Base-by-base conservation (phyloP, 441 rosid genomes). In the Corymbia citriodora region DNA sequence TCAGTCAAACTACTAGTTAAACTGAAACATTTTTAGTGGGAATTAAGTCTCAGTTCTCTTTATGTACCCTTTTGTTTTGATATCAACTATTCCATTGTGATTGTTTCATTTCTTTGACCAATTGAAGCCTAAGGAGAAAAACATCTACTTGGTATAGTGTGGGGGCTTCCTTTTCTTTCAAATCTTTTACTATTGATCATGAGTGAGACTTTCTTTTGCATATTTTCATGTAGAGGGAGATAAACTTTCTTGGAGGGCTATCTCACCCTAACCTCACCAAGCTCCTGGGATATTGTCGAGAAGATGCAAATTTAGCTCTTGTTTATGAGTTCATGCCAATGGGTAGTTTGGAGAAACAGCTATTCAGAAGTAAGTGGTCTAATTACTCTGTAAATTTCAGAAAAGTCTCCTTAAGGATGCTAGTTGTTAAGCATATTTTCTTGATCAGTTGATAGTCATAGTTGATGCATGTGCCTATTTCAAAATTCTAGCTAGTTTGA, bases 221-320 rank as follows among this genome's bases (percentile, higher is more conserved):
- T 21, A 36, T 36, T 36, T 74, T 3, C 27, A 1, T 74, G 49
- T 36, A 63, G 88, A 57, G 85, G 13, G 88, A 89, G 23, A 52
- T 89, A 65, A 13, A 7, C 29, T 89, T 65, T 74, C 21, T 89
- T 2, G 91, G 91, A 61, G 45, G 88, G 63, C 11, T 89, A 5
- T 86, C 88, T 52, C 91, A 89, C 31, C 91, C 88, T 31, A 50
- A 86, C 91, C 86, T 89, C 18, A 55, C 55, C 59, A 89, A 10
- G 3, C 79, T 89, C 33, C 70, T 50, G 63, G 91, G 91, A 59
- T 89, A 31, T 65, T 89, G 85, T 68, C 29, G 1, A 1, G 86
- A 89, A 15, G 45, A 89, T 1, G 6, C 2, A n/a, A 21, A 65
- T 36, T 88, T 86, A 29, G 88, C 70, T 23, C 82, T 89, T 48